These are phyloP conservation scores for Dillenia suffruticosa DNA, from an alignment of 164 flowering plant species.

Conservation along the genomic window DNA sequence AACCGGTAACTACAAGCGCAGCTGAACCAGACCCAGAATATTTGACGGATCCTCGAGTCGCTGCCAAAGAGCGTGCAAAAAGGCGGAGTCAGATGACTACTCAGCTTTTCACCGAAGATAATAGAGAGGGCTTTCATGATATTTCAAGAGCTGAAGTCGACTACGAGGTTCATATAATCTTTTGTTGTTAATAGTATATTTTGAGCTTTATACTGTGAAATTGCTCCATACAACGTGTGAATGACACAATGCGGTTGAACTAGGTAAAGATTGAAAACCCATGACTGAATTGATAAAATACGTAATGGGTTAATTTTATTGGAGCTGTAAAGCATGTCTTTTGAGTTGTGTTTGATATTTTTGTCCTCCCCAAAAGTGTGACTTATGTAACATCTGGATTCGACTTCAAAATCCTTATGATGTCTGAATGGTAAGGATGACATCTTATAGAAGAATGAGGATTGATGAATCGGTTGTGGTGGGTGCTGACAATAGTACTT, in stretches of 20 bases:
- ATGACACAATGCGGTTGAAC: background rate
- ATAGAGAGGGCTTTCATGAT: slow-evolving; percentile 24
- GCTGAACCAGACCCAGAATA: slow-evolving; percentile 18
- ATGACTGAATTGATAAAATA: background rate
- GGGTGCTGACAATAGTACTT: too few species aligned
- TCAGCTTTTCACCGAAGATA: slow-evolving; percentile 44
- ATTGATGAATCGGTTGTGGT: too few species aligned
- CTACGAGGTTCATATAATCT: slow-evolving; percentile 47
- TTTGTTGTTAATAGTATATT: background rate
- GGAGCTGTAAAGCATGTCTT: too few species aligned
- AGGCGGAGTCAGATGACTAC: slow-evolving; percentile 42
- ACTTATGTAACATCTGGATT: too few species aligned
- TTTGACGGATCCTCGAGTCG: slow-evolving; percentile 38
- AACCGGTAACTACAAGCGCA: slow-evolving; percentile 6
- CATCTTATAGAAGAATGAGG: too few species aligned
- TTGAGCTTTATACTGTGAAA: background rate
- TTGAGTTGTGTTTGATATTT: too few species aligned
- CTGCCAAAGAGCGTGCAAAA: slow-evolving; percentile 67
- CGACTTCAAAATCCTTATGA: too few species aligned
- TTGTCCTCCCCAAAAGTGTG: too few species aligned
- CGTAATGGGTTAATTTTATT: background rate
- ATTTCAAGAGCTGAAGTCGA: slow-evolving; percentile 52
- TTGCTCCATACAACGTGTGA: background rate
- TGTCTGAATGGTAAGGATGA: too few species aligned
- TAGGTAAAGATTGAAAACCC: background rate